A percentile compares a stretch with the other conserved stretches of the same genome.
Evolutionary conservation across 371 early-diverging fungal genomes (phyloP).

Genomic region (Mortierella sp.): DNA sequence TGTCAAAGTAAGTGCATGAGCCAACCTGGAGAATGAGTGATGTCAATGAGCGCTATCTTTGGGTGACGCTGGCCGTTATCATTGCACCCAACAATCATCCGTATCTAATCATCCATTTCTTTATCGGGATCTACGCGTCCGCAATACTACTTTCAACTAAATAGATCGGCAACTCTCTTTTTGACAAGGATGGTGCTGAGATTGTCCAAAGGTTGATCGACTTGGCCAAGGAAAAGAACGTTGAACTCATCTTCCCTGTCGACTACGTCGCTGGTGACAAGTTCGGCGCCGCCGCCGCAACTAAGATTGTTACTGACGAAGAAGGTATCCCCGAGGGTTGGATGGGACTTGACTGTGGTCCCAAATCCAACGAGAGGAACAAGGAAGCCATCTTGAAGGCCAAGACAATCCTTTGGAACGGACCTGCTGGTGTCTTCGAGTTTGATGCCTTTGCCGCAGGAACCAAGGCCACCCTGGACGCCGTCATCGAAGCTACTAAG

Average conservation of each 20-base stretch:
- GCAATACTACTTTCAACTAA: not conserved
- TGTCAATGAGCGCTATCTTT: too few species aligned
- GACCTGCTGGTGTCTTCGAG: slow-evolving; percentile 98
- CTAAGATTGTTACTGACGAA: slow-evolving; percentile 86
- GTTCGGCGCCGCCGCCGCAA: slow-evolving; percentile 70
- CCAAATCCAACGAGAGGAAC: slow-evolving; percentile 82
- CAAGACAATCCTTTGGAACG: slow-evolving; percentile 99
- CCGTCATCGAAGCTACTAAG: slow-evolving; percentile 86
- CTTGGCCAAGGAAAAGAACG: slow-evolving; percentile 89
- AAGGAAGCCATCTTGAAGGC: slow-evolving; percentile 75
- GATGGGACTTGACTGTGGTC: slow-evolving; percentile 96
- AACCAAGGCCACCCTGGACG: slow-evolving; percentile 87
- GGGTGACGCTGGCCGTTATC: too few species aligned
- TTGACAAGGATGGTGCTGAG: slow-evolving; percentile 88
- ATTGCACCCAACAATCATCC: too few species aligned
- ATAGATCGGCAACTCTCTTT: slow-evolving; percentile 94
- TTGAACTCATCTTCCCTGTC: slow-evolving; percentile 88
- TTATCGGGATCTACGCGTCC: not conserved
- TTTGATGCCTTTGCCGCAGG: slow-evolving; percentile 93
- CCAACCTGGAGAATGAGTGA: not conserved
- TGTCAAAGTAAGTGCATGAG: slow-evolving; percentile 68
- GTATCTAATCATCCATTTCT: not conserved
- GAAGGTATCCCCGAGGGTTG: slow-evolving; percentile 92
- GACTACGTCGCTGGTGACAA: slow-evolving; percentile 93
- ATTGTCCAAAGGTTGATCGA: slow-evolving; percentile 86